These are phyloP conservation scores for Xylaria sp. DNA, from an alignment of 2,329 filamentous ascomycete species.

Conservation along the genomic window DNA sequence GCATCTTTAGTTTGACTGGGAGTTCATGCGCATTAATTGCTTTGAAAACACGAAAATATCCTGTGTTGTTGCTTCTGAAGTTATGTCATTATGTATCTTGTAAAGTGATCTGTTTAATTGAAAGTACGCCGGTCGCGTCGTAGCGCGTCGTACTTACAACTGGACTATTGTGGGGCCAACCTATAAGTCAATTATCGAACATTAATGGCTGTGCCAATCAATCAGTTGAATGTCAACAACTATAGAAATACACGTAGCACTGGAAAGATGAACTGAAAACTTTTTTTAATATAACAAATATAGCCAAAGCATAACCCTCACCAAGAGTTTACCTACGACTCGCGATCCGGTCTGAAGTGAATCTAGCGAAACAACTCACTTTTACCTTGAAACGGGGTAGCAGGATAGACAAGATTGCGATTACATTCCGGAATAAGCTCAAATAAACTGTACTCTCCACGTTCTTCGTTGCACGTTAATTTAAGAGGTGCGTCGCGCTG, in stretches of 20 bases:
- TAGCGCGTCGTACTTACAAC: constrained; percentile 29
- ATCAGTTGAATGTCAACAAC: background rate
- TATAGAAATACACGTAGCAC: no score
- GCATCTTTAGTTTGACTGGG: constrained; percentile 57
- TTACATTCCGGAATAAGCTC: background rate
- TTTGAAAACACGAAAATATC: background rate
- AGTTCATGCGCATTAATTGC: background rate
- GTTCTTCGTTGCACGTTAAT: background rate
- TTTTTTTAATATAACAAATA: no score
- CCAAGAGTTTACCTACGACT: background rate
- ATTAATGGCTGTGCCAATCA: background rate
- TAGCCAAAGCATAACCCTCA: no score
- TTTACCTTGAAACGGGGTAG: background rate
- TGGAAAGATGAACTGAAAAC: no score
- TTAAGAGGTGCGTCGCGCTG: background rate
- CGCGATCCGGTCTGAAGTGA: background rate
- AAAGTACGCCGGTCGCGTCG: constrained; percentile 33
- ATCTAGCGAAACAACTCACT: background rate
- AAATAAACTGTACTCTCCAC: background rate
- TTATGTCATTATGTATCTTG: background rate
- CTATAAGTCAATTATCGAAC: background rate
- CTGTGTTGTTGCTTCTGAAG: background rate
- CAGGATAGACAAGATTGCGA: background rate
- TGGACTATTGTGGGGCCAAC: constrained; percentile 16
- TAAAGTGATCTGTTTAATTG: constrained; percentile 20